A percentile compares a stretch with the other conserved stretches of the same genome.
These are phyloP conservation scores for Yamadazyma mexicana DNA, from an alignment of 1,139 yeast genomes.

Conservation along the genomic window DNA sequence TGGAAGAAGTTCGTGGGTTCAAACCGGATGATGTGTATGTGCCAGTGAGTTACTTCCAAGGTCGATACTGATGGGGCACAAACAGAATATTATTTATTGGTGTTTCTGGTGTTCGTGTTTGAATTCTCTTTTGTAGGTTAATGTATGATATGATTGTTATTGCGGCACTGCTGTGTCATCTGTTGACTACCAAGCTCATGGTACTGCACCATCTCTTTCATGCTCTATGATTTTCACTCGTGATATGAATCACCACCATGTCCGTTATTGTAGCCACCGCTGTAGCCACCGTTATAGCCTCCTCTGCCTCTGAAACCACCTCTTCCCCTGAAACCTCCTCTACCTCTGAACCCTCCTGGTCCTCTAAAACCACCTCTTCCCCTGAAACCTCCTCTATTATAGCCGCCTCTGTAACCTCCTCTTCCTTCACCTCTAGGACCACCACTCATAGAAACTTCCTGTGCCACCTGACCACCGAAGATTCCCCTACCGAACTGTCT, in stretches of 20 bases:
- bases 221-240: neutral
- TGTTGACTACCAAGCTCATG: too few species aligned
- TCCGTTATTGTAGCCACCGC: neutral
- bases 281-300: slow-evolving; percentile 15
- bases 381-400: slow-evolving; percentile 23
- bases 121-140: too few species aligned
- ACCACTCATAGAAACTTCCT: slow-evolving; percentile 23
- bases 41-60: slow-evolving; percentile 31
- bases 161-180: too few species aligned
- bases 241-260: neutral
- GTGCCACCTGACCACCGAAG: slow-evolving; percentile 77
- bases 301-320: slow-evolving; percentile 34
- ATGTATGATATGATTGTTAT: too few species aligned
- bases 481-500: slow-evolving; percentile 92
- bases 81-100: too few species aligned
- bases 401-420: slow-evolving; percentile 27
- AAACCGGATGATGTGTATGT: slow-evolving; percentile 30
- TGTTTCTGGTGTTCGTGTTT: too few species aligned
- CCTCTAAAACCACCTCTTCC: slow-evolving; percentile 26
- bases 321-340: slow-evolving; percentile 29
- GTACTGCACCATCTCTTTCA: too few species aligned
- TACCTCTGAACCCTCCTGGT: slow-evolving; percentile 33
- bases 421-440: slow-evolving; percentile 19
- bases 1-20: slow-evolving; percentile 33
- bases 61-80: slow-evolving; percentile 13